Percentiles rank a stretch among this genome's conserved stretches.
These are phyloP conservation scores for Phytophthora citrophthora DNA, from an alignment of 352 stramenopile genomes.

Conservation along the genomic window DNA sequence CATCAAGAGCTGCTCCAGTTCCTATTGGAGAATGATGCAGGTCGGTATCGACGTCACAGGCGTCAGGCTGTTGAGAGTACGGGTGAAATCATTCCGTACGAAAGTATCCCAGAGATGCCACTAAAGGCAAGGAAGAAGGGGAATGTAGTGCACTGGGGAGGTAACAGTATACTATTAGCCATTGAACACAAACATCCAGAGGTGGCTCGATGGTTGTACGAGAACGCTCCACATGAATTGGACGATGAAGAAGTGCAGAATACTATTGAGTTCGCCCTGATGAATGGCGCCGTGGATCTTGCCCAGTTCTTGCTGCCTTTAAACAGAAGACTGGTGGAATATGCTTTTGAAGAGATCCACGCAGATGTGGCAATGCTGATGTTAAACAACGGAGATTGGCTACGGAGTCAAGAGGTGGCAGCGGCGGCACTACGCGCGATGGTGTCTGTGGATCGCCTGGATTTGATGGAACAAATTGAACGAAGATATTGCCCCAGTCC, in stretches of 20 bases:
- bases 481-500: neutral
- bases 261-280: neutral
- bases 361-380: neutral
- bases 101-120: neutral
- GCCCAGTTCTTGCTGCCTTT: slow-evolving; percentile 9
- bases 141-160: neutral
- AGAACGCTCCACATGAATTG: neutral
- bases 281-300: neutral
- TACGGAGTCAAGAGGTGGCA: neutral
- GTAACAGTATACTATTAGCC: neutral
- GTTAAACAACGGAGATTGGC: neutral
- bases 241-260: neutral
- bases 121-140: neutral
- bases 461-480: slow-evolving; percentile 7
- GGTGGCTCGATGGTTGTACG: slow-evolving; percentile 3
- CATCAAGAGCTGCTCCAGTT: slow-evolving; percentile 1
- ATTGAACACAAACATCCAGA: neutral
- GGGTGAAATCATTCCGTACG: neutral
- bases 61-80: neutral
- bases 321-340: neutral
- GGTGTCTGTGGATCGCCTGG: neutral
- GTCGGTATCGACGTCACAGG: neutral
- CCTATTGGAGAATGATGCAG: slow-evolving; percentile 1
- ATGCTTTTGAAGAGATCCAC: neutral
- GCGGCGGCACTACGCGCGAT: neutral